Percentiles rank a stretch among this genome's conserved stretches.
Conservation (phyloP, 225 moss, liverwort and hornwort species). For the Takakia lepidozioides region DNA sequence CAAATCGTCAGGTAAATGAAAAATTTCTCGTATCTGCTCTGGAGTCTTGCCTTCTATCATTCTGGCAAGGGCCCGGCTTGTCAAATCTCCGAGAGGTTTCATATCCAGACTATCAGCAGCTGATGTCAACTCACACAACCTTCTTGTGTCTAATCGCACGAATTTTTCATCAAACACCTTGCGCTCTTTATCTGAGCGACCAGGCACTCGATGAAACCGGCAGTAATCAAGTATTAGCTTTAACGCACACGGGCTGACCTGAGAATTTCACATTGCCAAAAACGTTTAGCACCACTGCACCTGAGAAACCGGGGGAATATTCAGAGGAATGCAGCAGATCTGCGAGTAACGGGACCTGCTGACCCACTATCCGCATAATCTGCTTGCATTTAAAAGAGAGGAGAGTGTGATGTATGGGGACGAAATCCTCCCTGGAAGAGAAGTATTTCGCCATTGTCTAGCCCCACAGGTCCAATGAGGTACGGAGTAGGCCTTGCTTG, state of each 20-base stretch:
- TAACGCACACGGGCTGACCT: slow-evolving; percentile 73
- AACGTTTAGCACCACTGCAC: too few relatives aligned
- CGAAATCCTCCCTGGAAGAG: too few relatives aligned
- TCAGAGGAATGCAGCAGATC: too few relatives aligned
- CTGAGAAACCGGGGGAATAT: too few relatives aligned
- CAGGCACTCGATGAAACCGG: slow-evolving; percentile 80
- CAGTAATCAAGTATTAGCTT: slow-evolving; percentile 85
- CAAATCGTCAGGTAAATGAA: slow-evolving; percentile 80
- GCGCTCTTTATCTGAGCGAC: slow-evolving; percentile 89
- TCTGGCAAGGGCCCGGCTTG: slow-evolving; percentile 72
- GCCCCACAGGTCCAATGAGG: too few relatives aligned
- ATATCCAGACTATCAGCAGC: slow-evolving; percentile 83
- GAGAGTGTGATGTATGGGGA: too few relatives aligned
- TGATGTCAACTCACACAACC: slow-evolving; percentile 77
- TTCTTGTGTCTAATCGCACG: slow-evolving; percentile 75
- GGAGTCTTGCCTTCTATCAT: slow-evolving; percentile 94
- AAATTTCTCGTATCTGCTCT: slow-evolving; percentile 85
- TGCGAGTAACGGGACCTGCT: too few relatives aligned
- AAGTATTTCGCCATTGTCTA: too few relatives aligned
- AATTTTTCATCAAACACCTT: slow-evolving; percentile 92
- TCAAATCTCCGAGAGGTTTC: slow-evolving; percentile 80
- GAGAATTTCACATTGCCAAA: slow-evolving; percentile 10
- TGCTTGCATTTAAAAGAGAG: too few relatives aligned
- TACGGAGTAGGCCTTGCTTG: too few relatives aligned
- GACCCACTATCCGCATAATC: too few relatives aligned